Base-by-base conservation (phyloP, 148 eudicot genomes). In the Cornus controversa region DNA sequence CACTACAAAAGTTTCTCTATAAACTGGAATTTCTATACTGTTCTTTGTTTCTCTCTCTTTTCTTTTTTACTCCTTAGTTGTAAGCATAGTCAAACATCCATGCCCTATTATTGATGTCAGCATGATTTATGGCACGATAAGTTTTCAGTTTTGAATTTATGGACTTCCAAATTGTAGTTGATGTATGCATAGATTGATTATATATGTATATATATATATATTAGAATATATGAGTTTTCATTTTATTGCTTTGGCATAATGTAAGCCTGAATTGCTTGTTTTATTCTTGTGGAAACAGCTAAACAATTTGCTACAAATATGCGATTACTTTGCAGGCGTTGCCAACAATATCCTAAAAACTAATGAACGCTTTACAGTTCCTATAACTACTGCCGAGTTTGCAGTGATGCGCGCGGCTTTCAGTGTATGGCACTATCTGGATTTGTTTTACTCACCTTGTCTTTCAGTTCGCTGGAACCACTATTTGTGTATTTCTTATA, bases 331-430 rank as follows among this genome's bases (percentile, higher is more conserved):
- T 84, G 85, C 91, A 96, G 99, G 42, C 86, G 98, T 96, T 74
- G 86, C 73, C 47, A 86, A 91, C 83, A 91, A 79, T 74, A 60
- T 81, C 82, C 45, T 67, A 53, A 85, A 91, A 86, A 88, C 87
- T 63, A 96, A 84, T 81, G 95, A 96, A 69, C 87, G 92, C 63
- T 75, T 91, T 53, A 74, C 90, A 42, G 89, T 96, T 68, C 94
- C 93, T 69, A 87, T 93, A 68, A 83, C 95, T 72, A 67, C 87
- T 83, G 99, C 91, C 60, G 99, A 96, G 84, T 96, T 93, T 89
- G 84, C 97, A 75, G 98, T 93, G 72, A 84, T 93, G 87, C 91
- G 98, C 40, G 81, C 94, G 31, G 91, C 98, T 77, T 91, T 91
- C 85, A 89, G 87, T 84, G 99, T 96, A 96, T 74, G 92, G 36